phyloP scores from a whole-genome alignment of 164 flowering plant species.

The Litsea cubeba region DNA sequence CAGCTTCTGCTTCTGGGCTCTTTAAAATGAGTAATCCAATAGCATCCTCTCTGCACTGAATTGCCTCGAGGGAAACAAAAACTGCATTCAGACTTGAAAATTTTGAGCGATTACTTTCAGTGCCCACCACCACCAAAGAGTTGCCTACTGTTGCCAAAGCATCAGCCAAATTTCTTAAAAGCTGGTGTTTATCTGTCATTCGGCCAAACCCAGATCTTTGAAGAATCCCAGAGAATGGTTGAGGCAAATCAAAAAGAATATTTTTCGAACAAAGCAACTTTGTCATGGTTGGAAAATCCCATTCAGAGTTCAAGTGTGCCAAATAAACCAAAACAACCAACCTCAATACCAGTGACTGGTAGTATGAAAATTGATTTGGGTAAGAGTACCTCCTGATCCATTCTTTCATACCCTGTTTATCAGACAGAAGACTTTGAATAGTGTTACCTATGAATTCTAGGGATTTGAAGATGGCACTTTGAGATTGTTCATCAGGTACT shows the following conservation, averaged over 20 bases:
- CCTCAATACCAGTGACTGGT: constrained; percentile 37
- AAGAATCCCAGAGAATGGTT: constrained; percentile 25
- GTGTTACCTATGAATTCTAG: constrained; percentile 14
- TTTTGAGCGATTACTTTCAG: constrained; percentile 2
- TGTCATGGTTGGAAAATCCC: constrained; percentile 15
- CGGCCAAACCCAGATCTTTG: neutral
- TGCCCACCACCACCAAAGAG: constrained; percentile 47
- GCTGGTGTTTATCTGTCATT: neutral
- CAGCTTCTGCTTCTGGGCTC: constrained; percentile 6
- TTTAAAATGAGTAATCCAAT: constrained; percentile 39
- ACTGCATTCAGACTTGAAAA: constrained; percentile 22
- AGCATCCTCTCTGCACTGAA: constrained; percentile 32
- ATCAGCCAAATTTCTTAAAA: constrained; percentile 29
- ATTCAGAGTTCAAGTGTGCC: constrained; percentile 31
- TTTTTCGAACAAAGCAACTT: constrained; percentile 15
- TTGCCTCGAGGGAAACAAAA: constrained; percentile 24
- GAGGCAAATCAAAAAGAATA: constrained; percentile 37
- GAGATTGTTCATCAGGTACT: neutral
- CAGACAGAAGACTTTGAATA: constrained; percentile 18
- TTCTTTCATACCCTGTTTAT: constrained; percentile 16
- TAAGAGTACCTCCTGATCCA: constrained; percentile 37
- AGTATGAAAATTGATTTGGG: constrained; percentile 3
- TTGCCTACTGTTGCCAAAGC: constrained; percentile 46
- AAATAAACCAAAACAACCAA: constrained; percentile 36
- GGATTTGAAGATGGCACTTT: neutral